Conservation (phyloP, 345 rosid species). For the Gossypium raimondii region DNA sequence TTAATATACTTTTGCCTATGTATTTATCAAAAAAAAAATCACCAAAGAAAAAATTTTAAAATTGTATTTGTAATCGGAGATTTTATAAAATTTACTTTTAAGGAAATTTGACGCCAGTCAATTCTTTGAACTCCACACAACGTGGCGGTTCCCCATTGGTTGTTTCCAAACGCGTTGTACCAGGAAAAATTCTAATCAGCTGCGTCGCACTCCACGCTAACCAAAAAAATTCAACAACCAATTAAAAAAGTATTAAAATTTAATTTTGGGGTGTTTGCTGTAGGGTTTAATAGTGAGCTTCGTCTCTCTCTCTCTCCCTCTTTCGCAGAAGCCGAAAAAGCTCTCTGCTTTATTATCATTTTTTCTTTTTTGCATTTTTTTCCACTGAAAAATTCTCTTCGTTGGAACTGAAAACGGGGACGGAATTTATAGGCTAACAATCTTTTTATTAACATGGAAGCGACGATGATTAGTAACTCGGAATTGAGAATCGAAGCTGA, state of each 20-base stretch:
- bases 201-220: background rate
- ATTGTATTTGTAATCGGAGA: too few species aligned
- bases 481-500: conserved; percentile 21
- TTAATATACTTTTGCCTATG: too few species aligned
- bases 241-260: background rate
- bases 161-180: background rate
- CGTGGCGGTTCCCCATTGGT: background rate
- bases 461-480: conserved; percentile 15
- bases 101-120: too few species aligned
- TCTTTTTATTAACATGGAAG: conserved; percentile 20
- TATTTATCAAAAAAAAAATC: too few species aligned
- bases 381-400: background rate
- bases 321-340: conserved; percentile 45
- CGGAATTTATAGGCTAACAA: background rate
- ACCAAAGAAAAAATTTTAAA: too few species aligned
- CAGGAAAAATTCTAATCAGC: background rate
- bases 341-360: conserved; percentile 11
- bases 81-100: too few species aligned
- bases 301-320: conserved; percentile 12
- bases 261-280: background rate
- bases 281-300: conserved; percentile 58
- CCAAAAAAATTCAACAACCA: background rate
- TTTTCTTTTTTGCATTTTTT: background rate
- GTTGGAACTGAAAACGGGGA: background rate
- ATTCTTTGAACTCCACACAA: too few species aligned